Percentiles rank a stretch among this genome's conserved stretches.
Evolutionary conservation across 768 basidiomycete genomes (phyloP).

Genomic region (Rhodotorula sphaerocarpa): DNA sequence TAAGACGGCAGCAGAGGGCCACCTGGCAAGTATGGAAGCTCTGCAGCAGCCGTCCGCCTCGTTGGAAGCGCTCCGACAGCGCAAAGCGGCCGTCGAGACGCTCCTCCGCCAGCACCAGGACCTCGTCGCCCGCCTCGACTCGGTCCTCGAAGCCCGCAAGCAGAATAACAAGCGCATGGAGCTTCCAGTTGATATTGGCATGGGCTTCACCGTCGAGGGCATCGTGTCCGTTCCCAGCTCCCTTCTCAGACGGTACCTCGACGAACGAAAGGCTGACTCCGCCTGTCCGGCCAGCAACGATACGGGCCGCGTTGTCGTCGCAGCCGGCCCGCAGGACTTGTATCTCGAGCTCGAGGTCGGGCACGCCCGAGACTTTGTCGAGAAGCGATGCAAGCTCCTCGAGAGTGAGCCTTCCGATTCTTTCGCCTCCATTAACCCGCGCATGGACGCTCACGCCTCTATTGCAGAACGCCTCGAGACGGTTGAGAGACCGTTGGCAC

Average conservation of each 20-base stretch:
- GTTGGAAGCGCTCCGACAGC: not conserved
- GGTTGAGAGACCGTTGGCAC: not conserved
- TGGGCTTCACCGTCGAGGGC: constrained; percentile 12
- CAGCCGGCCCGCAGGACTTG: constrained; percentile 13
- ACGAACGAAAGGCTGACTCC: too few relatives aligned
- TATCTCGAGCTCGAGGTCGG: constrained; percentile 20
- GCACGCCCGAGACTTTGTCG: not conserved
- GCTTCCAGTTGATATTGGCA: not conserved
- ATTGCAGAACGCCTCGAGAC: not conserved
- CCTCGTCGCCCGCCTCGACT: not conserved
- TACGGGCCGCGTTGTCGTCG: constrained; percentile 3
- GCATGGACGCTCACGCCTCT: not conserved
- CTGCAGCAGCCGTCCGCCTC: not conserved
- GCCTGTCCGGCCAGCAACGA: too few relatives aligned
- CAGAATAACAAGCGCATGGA: constrained; percentile 7
- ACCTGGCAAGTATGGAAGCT: too few relatives aligned
- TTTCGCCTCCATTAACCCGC: too few relatives aligned
- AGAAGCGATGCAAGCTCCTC: constrained; percentile 3
- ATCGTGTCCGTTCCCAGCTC: constrained; percentile 12
- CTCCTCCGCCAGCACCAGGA: not conserved
- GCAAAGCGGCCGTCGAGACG: not conserved
- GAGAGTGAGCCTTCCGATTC: constrained; percentile 4
- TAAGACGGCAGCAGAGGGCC: too few relatives aligned
- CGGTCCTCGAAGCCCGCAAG: not conserved
- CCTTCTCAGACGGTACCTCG: too few relatives aligned